Base-by-base conservation (phyloP, 768 basidiomycete species). In the Agaricus sinodeliciosus region DNA sequence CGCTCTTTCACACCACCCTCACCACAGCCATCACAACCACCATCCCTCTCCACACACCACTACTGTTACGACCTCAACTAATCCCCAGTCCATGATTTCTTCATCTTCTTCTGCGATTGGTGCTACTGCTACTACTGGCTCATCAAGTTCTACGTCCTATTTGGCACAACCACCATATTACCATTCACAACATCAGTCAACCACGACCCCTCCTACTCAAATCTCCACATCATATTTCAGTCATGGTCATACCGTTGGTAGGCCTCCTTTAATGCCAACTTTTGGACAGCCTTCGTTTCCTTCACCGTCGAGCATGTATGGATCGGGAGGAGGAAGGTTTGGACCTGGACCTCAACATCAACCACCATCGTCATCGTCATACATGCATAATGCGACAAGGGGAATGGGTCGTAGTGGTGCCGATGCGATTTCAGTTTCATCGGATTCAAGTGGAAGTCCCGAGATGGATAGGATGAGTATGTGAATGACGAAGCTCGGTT, bases 281-380 rank as follows among this genome's bases (percentile, higher is more conserved):
- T 53, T 53, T 28, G 51, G 51, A 22, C 43, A 46, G 3, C 15
- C 44, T 4, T 53, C 51, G 15, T 37, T 53, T 27, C 35, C 44
- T 31, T 4, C 39, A 16, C 26, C 43, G 31, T 31, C 31, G 2
- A 43, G 13, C 19, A 19, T 19, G n/a, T 26, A 27, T 45, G 25
- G 12, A 26, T n/a, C 43, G 26, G 13, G 9, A 22, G 12, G 26
- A 16, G 42, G 4, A 26, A 26, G 42, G 22, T 43, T 43, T 25
- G 12, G 11, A 25, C 15, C 6, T 43, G 31, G 31, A 31, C 31
- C 31, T 31, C 31, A 31, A 11, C 31, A 11, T 4, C 31, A 31
- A 31, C 31, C 3, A 31, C 31, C 3, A 16, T 39, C 37, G 2
- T 39, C 12, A n/a, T 39, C 47, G 7, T 37, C 47, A 4, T 42